phyloP scores from a whole-genome alignment of 306 rosid genomes.

The Abrus pulchellus region DNA sequence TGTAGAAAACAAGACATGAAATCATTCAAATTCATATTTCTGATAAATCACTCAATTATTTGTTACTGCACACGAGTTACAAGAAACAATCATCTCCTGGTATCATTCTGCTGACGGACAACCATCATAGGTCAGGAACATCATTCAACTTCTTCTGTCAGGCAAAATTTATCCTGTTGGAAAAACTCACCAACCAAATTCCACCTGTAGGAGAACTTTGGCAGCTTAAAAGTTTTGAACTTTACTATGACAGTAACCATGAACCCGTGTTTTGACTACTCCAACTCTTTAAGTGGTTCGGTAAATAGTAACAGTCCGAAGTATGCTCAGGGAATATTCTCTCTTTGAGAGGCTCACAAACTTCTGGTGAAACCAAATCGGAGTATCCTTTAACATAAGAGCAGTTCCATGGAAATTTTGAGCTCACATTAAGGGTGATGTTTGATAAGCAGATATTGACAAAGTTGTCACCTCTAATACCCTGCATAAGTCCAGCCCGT shows the following conservation, averaged over 20 bases:
- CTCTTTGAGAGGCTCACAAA: slow-evolving; percentile 59
- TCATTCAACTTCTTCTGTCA: slow-evolving; percentile 49
- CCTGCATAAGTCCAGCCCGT: slow-evolving; percentile 70
- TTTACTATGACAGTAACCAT: slow-evolving; percentile 61
- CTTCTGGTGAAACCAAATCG: slow-evolving; percentile 62
- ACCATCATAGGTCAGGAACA: slow-evolving; percentile 51
- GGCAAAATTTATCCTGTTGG: slow-evolving; percentile 44
- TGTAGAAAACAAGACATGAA: slow-evolving; percentile 38
- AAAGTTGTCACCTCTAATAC: slow-evolving; percentile 69
- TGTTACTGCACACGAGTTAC: slow-evolving; percentile 64
- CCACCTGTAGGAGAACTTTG: slow-evolving; percentile 49
- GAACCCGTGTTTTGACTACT: slow-evolving; percentile 48
- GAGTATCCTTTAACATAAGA: slow-evolving; percentile 73
- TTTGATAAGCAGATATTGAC: slow-evolving; percentile 68
- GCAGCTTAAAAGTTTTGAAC: slow-evolving; percentile 43
- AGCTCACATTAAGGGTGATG: slow-evolving; percentile 60
- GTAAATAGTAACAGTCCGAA: slow-evolving; percentile 69
- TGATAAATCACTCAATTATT: slow-evolving; percentile 61
- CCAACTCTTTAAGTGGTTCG: slow-evolving; percentile 54
- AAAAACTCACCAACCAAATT: slow-evolving; percentile 55
- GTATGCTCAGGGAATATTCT: slow-evolving; percentile 65
- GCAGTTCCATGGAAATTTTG: slow-evolving; percentile 76
- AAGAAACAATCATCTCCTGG: slow-evolving; percentile 55
- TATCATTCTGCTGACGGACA: slow-evolving; percentile 52
- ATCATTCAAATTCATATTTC: slow-evolving; percentile 56